Evolutionary conservation across 768 basidiomycete species (phyloP).

Genomic region (Tulasnella sp.): DNA sequence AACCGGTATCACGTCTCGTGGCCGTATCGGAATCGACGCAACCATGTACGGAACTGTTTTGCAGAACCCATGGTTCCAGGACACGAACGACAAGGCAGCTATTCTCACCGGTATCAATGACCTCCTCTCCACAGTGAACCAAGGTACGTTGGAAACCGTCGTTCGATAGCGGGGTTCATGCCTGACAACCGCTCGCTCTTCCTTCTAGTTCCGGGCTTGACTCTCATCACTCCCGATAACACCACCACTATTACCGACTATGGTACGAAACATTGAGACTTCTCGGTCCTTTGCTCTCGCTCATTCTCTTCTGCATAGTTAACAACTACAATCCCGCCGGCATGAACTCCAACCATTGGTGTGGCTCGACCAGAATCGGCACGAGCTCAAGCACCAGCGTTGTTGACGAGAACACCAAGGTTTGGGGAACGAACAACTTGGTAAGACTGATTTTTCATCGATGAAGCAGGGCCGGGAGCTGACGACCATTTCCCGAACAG

Average conservation of each 20-base stretch:
- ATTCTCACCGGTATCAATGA: conserved; percentile 46
- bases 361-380: conserved; percentile 48
- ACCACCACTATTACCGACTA: conserved; percentile 48
- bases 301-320: conserved; percentile 27
- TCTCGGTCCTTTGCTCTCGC: neutral
- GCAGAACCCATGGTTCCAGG: conserved; percentile 51
- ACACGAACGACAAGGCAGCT: conserved; percentile 47
- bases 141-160: neutral
- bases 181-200: neutral
- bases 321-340: conserved; percentile 34
- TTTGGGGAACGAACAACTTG: conserved; percentile 43
- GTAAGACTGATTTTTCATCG: conserved; percentile 21
- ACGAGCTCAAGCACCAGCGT: conserved; percentile 36
- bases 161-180: neutral
- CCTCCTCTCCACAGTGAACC: conserved; percentile 37
- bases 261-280: conserved; percentile 30
- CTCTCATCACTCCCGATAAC: conserved; percentile 53
- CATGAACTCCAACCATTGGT: conserved; percentile 56
- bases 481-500: conserved; percentile 1
- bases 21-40: conserved; percentile 49
- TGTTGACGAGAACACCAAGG: conserved; percentile 52
- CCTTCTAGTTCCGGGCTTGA: conserved; percentile 39
- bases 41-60: conserved; percentile 43
- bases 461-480: conserved; percentile 3
- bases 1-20: conserved; percentile 52